phyloP scores from a whole-genome alignment of 2,329 filamentous ascomycete species.

The Parastagonospora nodorum region DNA sequence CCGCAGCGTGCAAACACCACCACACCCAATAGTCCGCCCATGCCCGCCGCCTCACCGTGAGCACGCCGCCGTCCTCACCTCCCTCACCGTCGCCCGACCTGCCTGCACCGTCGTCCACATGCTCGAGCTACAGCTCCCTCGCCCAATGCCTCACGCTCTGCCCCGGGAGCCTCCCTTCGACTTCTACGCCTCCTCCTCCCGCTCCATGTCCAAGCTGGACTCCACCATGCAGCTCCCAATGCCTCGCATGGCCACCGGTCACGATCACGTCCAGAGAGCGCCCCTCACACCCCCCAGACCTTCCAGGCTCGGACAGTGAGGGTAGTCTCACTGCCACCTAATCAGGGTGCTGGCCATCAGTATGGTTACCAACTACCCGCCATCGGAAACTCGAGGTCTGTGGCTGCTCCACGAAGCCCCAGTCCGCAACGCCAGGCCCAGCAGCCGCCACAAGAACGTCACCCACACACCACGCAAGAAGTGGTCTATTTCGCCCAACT shows the following conservation, averaged over 20 bases:
- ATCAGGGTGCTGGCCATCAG: slow-evolving; percentile 33
- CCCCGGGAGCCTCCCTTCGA: slow-evolving; percentile 42
- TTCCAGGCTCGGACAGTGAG: slow-evolving; percentile 39
- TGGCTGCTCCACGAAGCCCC: slow-evolving; percentile 31
- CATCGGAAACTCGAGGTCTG: slow-evolving; percentile 41
- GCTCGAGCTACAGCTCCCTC: slow-evolving; percentile 49
- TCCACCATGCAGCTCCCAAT: slow-evolving; percentile 42
- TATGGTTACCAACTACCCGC: slow-evolving; percentile 43
- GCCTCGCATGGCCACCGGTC: slow-evolving; percentile 26
- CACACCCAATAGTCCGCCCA: slow-evolving; percentile 13
- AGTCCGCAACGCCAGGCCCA: slow-evolving; percentile 8
- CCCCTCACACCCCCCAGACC: slow-evolving; percentile 44
- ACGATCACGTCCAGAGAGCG: slow-evolving; percentile 30
- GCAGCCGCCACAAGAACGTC: slow-evolving; percentile 26
- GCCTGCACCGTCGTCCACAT: slow-evolving; percentile 33
- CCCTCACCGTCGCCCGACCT: slow-evolving; percentile 10
- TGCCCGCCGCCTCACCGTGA: slow-evolving; percentile 21
- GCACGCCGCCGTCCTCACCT: slow-evolving; percentile 13
- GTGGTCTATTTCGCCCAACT: slow-evolving; percentile 41
- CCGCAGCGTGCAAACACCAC: slow-evolving; percentile 20
- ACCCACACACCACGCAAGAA: slow-evolving; percentile 35
- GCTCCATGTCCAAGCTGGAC: slow-evolving; percentile 33
- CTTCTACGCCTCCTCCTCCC: slow-evolving; percentile 34
- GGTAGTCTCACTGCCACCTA: slow-evolving; percentile 35
- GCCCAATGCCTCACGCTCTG: slow-evolving; percentile 48